These are phyloP conservation scores for Penicillium soppii DNA, from an alignment of 495 filamentous ascomycete species.

Conservation along the genomic window DNA sequence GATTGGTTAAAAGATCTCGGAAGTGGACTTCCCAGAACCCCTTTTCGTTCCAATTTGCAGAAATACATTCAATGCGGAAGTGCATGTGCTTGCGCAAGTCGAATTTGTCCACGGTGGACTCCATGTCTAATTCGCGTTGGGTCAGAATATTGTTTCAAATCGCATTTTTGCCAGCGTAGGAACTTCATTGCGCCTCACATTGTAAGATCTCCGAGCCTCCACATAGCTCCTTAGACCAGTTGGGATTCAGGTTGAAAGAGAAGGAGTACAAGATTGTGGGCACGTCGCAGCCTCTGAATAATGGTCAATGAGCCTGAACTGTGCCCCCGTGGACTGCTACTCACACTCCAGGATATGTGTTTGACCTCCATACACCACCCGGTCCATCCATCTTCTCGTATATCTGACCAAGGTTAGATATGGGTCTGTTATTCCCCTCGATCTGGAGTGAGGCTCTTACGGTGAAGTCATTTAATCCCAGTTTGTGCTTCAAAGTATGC, in stretches of 20 bases:
- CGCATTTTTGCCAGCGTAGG: no score
- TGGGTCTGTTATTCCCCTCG: neutral
- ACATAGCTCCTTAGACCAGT: slow-evolving; percentile 52
- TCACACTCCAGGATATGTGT: slow-evolving; percentile 56
- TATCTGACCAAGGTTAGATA: slow-evolving; percentile 25
- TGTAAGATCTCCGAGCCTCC: slow-evolving; percentile 45
- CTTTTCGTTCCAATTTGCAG: slow-evolving; percentile 25
- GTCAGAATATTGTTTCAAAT: neutral
- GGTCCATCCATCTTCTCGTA: slow-evolving; percentile 56
- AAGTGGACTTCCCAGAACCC: slow-evolving; percentile 26
- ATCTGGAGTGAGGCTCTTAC: no score
- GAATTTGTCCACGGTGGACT: slow-evolving; percentile 34
- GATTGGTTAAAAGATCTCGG: slow-evolving; percentile 17
- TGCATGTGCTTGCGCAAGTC: slow-evolving; percentile 26
- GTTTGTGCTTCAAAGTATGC: slow-evolving; percentile 51
- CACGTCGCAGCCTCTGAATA: slow-evolving; percentile 35
- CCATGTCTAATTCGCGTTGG: slow-evolving; percentile 22
- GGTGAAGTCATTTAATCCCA: slow-evolving; percentile 54
- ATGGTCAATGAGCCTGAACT: no score
- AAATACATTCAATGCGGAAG: slow-evolving; percentile 15
- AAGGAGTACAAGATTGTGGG: slow-evolving; percentile 56
- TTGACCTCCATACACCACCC: slow-evolving; percentile 63
- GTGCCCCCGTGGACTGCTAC: no score
- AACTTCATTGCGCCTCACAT: slow-evolving; percentile 11
- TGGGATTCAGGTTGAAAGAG: slow-evolving; percentile 53